Conservation (phyloP, 2,329 filamentous ascomycete species). For the Pseudonectria buxi region DNA sequence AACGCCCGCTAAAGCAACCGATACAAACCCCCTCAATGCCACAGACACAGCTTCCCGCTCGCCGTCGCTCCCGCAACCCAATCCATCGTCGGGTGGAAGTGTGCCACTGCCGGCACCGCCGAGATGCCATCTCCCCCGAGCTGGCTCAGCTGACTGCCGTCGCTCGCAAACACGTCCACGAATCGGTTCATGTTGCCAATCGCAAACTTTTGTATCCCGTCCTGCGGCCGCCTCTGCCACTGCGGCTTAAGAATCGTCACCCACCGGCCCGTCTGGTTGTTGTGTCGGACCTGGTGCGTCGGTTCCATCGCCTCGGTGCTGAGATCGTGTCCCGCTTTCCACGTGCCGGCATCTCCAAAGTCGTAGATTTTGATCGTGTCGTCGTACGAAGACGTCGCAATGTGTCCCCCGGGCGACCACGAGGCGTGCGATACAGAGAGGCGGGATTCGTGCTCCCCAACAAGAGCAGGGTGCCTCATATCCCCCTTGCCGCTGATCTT, state of each 20-base stretch:
- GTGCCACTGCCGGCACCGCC: constrained; percentile 85
- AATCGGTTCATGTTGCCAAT: constrained; percentile 98
- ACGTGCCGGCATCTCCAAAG: constrained; percentile 55
- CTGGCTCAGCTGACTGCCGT: constrained; percentile 83
- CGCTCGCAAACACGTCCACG: constrained; percentile 78
- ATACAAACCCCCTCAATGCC: constrained; percentile 52
- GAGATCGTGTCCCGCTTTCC: constrained; percentile 53
- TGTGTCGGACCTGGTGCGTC: constrained; percentile 64
- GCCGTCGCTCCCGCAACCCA: constrained; percentile 92
- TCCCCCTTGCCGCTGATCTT: constrained; percentile 63
- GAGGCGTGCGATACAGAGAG: constrained; percentile 89
- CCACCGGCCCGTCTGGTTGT: constrained; percentile 94
- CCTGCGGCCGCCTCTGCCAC: constrained; percentile 76
- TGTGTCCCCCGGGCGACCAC: constrained; percentile 76
- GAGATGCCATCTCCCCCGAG: constrained; percentile 84
- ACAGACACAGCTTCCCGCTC: constrained; percentile 86
- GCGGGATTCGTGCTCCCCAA: constrained; percentile 76
- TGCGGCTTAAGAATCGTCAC: constrained; percentile 77
- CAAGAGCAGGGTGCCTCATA: constrained; percentile 54
- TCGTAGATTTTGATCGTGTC: constrained; percentile 92
- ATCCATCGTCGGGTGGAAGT: constrained; percentile 79
- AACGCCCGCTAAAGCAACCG: neutral
- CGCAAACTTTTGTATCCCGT: constrained; percentile 78
- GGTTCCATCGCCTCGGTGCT: constrained; percentile 61
- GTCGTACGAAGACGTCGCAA: constrained; percentile 91